These are phyloP conservation scores for Toxicodendron radicans DNA, from an alignment of 345 rosid species.

Conservation along the genomic window DNA sequence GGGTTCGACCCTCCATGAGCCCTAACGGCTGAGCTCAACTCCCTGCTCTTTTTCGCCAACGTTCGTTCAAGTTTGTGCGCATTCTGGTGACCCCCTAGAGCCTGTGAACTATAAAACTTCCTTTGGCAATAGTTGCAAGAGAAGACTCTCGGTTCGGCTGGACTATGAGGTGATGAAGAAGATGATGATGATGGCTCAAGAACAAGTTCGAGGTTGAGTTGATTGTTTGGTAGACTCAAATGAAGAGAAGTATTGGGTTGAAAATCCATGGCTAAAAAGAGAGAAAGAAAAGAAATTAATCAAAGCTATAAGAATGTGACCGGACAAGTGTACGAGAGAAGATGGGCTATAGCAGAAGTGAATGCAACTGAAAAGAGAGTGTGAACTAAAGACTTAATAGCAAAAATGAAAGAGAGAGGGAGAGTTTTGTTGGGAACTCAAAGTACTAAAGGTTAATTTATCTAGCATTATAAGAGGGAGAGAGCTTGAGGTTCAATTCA, in stretches of 20 bases:
- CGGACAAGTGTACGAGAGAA: neutral
- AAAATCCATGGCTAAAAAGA: slow-evolving; percentile 45
- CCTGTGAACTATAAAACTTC: slow-evolving; percentile 94
- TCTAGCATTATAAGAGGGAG: slow-evolving; percentile 35
- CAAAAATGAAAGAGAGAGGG: neutral
- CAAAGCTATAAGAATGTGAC: neutral
- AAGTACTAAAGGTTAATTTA: slow-evolving; percentile 6
- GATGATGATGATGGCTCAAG: slow-evolving; percentile 61
- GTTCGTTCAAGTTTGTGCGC: slow-evolving; percentile 96
- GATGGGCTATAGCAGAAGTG: neutral
- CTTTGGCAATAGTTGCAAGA: slow-evolving; percentile 94
- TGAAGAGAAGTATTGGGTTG: slow-evolving; percentile 72
- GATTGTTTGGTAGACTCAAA: slow-evolving; percentile 51
- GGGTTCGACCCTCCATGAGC: slow-evolving; percentile 32
- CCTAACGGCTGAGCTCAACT: slow-evolving; percentile 33
- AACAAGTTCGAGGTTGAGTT: slow-evolving; percentile 56
- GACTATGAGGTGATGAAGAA: slow-evolving; percentile 48
- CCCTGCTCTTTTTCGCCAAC: slow-evolving; percentile 82
- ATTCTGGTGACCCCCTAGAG: slow-evolving; percentile 99
- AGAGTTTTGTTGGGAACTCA: slow-evolving; percentile 4
- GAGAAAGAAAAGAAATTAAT: neutral
- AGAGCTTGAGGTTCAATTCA: too few species aligned
- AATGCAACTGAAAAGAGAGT: neutral
- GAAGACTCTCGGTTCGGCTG: slow-evolving; percentile 59
- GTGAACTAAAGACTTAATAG: slow-evolving; percentile 15